These are phyloP conservation scores for Apiotrichum veenhuisii DNA, from an alignment of 1,284 basidiomycete genomes.

Conservation along the genomic window DNA sequence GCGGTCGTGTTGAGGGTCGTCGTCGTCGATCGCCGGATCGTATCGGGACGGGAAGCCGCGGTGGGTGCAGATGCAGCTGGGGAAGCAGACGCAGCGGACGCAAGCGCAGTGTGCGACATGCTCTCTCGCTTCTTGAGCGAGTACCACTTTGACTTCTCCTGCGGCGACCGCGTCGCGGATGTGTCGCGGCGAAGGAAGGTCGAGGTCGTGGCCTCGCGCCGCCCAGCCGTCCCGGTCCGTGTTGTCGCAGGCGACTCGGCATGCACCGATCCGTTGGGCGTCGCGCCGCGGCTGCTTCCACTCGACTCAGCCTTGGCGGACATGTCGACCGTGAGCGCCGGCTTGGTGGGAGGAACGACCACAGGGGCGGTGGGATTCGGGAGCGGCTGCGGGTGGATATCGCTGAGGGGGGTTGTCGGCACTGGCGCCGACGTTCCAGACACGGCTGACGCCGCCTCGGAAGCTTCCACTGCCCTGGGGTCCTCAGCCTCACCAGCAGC, in stretches of 20 bases:
- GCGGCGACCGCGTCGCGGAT: background rate
- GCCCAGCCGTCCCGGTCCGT: background rate
- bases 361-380: background rate
- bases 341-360: background rate
- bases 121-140: slow-evolving; percentile 12
- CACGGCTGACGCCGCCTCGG: background rate
- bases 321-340: background rate
- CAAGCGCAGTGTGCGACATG: background rate
- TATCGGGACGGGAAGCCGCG: background rate
- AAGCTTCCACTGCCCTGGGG: background rate
- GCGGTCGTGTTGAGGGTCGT: slow-evolving; percentile 13
- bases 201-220: background rate
- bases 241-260: background rate
- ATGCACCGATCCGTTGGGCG: background rate
- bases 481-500: no score
- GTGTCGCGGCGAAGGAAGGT: background rate
- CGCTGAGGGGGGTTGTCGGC: background rate
- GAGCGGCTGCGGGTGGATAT: background rate
- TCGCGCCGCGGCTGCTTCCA: background rate
- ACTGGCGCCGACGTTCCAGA: background rate
- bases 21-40: slow-evolving; percentile 11
- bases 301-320: background rate
- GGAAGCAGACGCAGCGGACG: background rate
- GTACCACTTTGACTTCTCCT: slow-evolving; percentile 12
- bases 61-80: background rate